Conservation (phyloP, 768 basidiomycete species). For the Russula dissimulans region DNA sequence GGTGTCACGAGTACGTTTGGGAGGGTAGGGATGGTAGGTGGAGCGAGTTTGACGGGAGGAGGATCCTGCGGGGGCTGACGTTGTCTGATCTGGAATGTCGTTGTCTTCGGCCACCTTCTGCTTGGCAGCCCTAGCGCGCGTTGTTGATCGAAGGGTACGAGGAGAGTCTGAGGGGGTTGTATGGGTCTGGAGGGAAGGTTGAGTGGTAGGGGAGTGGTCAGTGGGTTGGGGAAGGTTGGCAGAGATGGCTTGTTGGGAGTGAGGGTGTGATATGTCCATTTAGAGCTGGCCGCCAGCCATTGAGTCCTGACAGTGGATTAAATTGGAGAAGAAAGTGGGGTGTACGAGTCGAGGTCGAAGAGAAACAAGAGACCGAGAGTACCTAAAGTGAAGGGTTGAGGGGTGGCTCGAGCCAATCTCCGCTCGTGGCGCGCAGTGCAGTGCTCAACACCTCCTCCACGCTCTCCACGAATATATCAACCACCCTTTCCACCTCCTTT, state of each 20-base stretch:
- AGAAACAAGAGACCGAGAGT: too few species aligned
- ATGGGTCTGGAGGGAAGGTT: conserved; percentile 25
- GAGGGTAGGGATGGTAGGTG: conserved; percentile 5
- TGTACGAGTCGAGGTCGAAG: neutral
- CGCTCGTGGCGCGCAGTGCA: neutral
- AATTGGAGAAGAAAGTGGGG: neutral
- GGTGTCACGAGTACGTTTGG: conserved; percentile 18
- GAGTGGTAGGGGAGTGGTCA: conserved; percentile 37
- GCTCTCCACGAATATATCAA: conserved; percentile 52
- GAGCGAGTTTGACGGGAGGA: conserved; percentile 20
- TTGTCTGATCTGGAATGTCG: conserved; percentile 22
- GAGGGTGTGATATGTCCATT: conserved; percentile 80
- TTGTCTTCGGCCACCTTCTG: conserved; percentile 22
- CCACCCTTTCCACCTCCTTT: conserved; percentile 62
- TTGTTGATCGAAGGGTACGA: conserved; percentile 61
- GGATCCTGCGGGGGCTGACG: conserved; percentile 15
- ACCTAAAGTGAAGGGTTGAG: conserved; percentile 2
- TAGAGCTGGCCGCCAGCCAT: conserved; percentile 85
- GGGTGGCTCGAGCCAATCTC: conserved; percentile 14
- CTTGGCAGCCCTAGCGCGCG: conserved; percentile 27
- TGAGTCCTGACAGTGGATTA: conserved; percentile 30
- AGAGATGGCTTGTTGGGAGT: conserved; percentile 63
- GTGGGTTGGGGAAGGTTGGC: conserved; percentile 25
- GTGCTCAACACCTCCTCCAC: conserved; percentile 49
- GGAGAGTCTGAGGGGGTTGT: conserved; percentile 38